These are phyloP conservation scores for Chalara sp. DNA, from an alignment of 2,329 filamentous ascomycete genomes.

Conservation along the genomic window DNA sequence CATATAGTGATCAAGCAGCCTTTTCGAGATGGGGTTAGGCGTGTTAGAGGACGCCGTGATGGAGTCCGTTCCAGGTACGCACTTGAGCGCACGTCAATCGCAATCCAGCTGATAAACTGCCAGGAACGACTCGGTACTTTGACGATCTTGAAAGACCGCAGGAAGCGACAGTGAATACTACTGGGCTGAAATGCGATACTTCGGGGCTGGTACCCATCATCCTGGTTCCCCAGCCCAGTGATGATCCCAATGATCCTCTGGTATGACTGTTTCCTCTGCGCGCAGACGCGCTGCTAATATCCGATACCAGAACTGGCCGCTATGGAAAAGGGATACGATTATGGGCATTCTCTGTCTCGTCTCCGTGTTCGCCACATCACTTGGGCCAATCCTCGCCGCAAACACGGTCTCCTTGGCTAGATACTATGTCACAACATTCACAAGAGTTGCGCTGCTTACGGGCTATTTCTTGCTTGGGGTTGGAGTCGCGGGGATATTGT, in stretches of 20 bases:
- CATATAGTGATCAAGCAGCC: background rate
- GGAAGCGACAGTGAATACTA: slow-evolving; percentile 28
- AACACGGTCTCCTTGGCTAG: slow-evolving; percentile 74
- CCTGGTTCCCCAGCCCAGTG: slow-evolving; percentile 82
- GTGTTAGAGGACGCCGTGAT: slow-evolving; percentile 53
- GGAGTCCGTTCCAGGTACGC: slow-evolving; percentile 67
- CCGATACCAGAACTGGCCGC: slow-evolving; percentile 63
- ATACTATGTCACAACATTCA: slow-evolving; percentile 59
- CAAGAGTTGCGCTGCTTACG: slow-evolving; percentile 73
- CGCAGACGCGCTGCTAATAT: background rate
- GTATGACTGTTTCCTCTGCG: slow-evolving; percentile 32
- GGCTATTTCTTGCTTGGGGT: slow-evolving; percentile 84
- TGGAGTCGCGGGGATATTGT: slow-evolving; percentile 73
- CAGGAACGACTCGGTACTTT: slow-evolving; percentile 58
- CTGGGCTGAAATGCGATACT: slow-evolving; percentile 64
- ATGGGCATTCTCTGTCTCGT: slow-evolving; percentile 71
- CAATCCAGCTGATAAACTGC: background rate
- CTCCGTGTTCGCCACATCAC: slow-evolving; percentile 75
- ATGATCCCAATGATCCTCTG: slow-evolving; percentile 85
- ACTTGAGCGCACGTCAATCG: background rate
- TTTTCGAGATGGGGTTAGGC: slow-evolving; percentile 41
- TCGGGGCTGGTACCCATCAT: slow-evolving; percentile 65
- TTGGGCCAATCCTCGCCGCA: slow-evolving; percentile 81
- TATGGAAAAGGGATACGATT: slow-evolving; percentile 79
- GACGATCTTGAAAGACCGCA: slow-evolving; percentile 48